phyloP scores from a whole-genome alignment of 345 rosid species.

The Firmiana major region DNA sequence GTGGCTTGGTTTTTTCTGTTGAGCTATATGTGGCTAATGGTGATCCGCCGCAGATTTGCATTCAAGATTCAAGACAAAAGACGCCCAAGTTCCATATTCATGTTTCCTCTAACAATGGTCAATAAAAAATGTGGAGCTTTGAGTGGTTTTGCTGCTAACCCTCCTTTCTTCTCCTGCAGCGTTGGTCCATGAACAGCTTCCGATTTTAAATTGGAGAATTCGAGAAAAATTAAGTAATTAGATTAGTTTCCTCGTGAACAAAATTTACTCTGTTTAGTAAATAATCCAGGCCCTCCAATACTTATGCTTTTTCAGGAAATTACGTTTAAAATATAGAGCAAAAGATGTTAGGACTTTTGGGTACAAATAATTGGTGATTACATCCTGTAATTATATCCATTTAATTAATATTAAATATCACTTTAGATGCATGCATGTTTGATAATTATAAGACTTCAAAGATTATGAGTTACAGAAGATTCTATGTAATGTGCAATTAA shows the following conservation, averaged over 20 bases:
- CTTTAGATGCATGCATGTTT: too few relatives aligned
- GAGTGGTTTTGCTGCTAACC: background rate
- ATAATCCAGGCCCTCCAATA: background rate
- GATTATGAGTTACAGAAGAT: too few relatives aligned
- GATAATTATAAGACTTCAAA: too few relatives aligned
- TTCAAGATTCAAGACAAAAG: background rate
- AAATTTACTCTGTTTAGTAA: background rate
- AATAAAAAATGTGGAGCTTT: background rate
- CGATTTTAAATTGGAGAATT: background rate
- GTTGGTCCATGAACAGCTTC: background rate
- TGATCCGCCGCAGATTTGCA: background rate
- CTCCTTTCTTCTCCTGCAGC: constrained; percentile 14
- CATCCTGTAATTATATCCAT: too few relatives aligned
- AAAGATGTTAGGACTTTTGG: too few relatives aligned
- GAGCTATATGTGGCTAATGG: background rate
- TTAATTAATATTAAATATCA: too few relatives aligned
- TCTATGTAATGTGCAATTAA: too few relatives aligned
- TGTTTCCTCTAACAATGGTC: background rate
- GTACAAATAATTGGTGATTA: too few relatives aligned
- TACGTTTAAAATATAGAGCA: too few relatives aligned
- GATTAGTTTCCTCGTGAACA: too few relatives aligned
- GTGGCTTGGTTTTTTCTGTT: background rate
- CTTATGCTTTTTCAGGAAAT: background rate
- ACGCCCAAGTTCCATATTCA: background rate
- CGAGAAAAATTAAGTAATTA: too few relatives aligned